Conservation (phyloP, 768 basidiomycete genomes). For the Tylopilus intermedius region DNA sequence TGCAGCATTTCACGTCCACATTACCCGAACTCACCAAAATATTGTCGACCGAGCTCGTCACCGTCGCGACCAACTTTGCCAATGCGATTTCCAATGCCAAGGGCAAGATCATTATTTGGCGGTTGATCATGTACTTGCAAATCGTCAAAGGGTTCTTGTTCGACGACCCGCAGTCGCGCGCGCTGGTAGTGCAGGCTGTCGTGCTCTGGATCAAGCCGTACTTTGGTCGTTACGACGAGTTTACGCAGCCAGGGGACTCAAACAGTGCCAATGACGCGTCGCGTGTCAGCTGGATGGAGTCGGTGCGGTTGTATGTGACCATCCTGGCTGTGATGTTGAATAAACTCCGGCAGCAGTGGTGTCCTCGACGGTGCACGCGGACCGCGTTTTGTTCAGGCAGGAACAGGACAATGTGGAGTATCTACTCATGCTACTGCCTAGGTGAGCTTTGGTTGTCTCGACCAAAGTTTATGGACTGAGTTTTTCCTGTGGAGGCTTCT, state of each 20-base stretch:
- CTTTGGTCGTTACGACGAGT: slow-evolving; percentile 89
- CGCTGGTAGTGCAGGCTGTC: slow-evolving; percentile 78
- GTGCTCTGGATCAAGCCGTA: slow-evolving; percentile 94
- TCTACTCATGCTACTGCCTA: slow-evolving; percentile 75
- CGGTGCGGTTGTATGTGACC: slow-evolving; percentile 82
- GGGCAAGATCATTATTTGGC: slow-evolving; percentile 89
- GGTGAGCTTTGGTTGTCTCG: slow-evolving; percentile 41
- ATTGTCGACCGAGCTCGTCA: slow-evolving; percentile 79
- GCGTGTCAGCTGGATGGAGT: slow-evolving; percentile 86
- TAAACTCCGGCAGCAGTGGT: slow-evolving; percentile 75
- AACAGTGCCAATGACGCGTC: slow-evolving; percentile 65
- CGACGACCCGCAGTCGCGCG: slow-evolving; percentile 73
- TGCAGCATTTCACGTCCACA: slow-evolving; percentile 90
- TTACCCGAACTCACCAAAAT: slow-evolving; percentile 83
- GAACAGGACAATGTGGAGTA: slow-evolving; percentile 93
- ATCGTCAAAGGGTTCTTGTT: slow-evolving; percentile 87
- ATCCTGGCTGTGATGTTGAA: slow-evolving; percentile 88
- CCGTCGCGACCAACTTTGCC: slow-evolving; percentile 81
- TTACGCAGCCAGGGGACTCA: slow-evolving; percentile 56
- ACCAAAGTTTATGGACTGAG: slow-evolving; percentile 1
- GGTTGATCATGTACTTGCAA: slow-evolving; percentile 89
- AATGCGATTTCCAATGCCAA: slow-evolving; percentile 73
- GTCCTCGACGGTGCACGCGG: slow-evolving; percentile 54
- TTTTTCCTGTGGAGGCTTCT: slow-evolving; percentile 50
- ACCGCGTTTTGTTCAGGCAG: slow-evolving; percentile 58